Percentiles rank a stretch among this genome's conserved stretches.
phyloP scores from a whole-genome alignment of 306 rosid species.

The Psophocarpus tetragonolobus region DNA sequence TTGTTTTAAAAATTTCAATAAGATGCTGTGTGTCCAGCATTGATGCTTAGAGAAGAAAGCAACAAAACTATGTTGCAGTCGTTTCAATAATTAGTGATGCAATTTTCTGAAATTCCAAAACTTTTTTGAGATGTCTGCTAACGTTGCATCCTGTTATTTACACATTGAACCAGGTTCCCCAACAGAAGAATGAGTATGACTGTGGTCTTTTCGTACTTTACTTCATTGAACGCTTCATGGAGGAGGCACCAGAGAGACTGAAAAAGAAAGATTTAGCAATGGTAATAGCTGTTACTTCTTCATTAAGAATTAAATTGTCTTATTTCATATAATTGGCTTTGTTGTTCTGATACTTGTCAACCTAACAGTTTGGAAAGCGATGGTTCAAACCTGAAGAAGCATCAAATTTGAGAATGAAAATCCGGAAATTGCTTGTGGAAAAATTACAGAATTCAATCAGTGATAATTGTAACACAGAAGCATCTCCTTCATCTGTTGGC shows the following conservation, averaged over 20 bases:
- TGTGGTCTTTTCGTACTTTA: slow-evolving; percentile 91
- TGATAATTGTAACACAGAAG: slow-evolving; percentile 11
- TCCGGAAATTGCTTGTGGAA: slow-evolving; percentile 53
- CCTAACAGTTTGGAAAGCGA: slow-evolving; percentile 71
- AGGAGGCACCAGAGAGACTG: slow-evolving; percentile 77
- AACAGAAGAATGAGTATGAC: slow-evolving; percentile 88
- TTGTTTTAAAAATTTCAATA: slow-evolving; percentile 1
- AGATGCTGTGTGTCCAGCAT: background rate
- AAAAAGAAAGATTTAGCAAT: slow-evolving; percentile 65
- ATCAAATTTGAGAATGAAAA: slow-evolving; percentile 75
- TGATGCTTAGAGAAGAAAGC: slow-evolving; percentile 1
- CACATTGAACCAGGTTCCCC: slow-evolving; percentile 88
- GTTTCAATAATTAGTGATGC: background rate
- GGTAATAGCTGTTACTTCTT: slow-evolving; percentile 47
- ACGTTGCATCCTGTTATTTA: slow-evolving; percentile 9
- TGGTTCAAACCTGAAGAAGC: slow-evolving; percentile 96
- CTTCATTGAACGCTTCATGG: slow-evolving; percentile 86
- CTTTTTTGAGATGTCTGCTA: background rate
- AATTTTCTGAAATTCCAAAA: background rate
- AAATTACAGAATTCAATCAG: slow-evolving; percentile 51
- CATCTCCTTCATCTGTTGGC: slow-evolving; percentile 37
- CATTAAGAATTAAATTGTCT: background rate
- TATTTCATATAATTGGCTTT: background rate
- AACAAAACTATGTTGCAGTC: slow-evolving; percentile 1
- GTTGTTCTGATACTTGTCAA: slow-evolving; percentile 20